A percentile compares a stretch with the other conserved stretches of the same genome.
These are phyloP conservation scores for Corchorus capsularis DNA, from an alignment of 345 rosid genomes.

Conservation along the genomic window DNA sequence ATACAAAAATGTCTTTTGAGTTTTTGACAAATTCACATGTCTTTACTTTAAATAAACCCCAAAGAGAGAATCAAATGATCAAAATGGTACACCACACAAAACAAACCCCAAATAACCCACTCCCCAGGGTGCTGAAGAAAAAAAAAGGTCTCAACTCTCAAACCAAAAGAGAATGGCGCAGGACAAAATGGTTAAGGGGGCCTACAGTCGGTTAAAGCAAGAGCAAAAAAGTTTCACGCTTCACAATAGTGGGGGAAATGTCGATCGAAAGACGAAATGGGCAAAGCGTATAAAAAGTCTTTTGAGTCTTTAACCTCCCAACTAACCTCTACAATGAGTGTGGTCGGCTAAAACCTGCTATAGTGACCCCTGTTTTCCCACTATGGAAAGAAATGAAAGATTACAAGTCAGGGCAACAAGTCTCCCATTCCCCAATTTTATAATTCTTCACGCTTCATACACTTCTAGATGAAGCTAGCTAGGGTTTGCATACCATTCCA, in stretches of 20 bases:
- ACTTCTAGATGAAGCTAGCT: too few relatives aligned
- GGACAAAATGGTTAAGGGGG: not conserved
- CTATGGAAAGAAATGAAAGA: not conserved
- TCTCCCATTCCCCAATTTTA: not conserved
- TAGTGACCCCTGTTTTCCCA: not conserved
- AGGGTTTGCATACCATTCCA: too few relatives aligned
- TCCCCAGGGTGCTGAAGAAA: slow-evolving; percentile 1
- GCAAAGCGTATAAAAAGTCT: not conserved
- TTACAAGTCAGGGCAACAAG: not conserved
- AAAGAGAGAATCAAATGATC: not conserved
- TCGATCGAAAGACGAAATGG: too few relatives aligned
- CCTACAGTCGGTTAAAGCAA: slow-evolving; percentile 10
- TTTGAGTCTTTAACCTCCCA: not conserved
- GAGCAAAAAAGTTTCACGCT: slow-evolving; percentile 6
- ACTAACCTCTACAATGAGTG: not conserved
- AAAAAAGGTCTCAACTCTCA: not conserved
- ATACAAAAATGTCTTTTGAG: not conserved
- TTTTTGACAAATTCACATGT: not conserved
- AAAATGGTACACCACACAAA: not conserved
- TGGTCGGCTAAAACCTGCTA: not conserved
- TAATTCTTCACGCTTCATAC: not conserved
- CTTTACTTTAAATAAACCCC: not conserved
- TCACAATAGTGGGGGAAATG: slow-evolving; percentile 6
- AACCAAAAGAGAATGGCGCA: not conserved
- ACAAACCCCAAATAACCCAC: not conserved